Evolutionary conservation across 345 rosid species (phyloP).

Genomic region (Punica granatum): DNA sequence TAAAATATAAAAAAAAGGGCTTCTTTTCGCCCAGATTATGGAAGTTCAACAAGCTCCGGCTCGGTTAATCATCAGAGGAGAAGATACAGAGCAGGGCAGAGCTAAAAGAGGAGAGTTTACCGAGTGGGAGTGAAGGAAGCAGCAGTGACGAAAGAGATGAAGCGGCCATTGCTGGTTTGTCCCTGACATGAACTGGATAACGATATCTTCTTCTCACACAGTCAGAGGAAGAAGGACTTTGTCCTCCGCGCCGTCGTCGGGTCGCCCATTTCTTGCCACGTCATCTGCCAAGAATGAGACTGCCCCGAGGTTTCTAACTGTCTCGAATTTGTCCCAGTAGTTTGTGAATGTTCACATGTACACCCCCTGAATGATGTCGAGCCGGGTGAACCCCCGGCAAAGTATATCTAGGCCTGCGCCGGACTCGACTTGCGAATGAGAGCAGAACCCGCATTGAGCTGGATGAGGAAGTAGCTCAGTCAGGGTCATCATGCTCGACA

Average conservation of each 20-base stretch:
- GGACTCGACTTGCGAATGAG: not conserved
- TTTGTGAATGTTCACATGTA: not conserved
- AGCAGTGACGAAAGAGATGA: conserved; percentile 45
- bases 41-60: conserved; percentile 11
- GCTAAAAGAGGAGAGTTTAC: conserved; percentile 23
- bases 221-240: not conserved
- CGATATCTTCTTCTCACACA: conserved; percentile 36
- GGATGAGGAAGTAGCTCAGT: not conserved
- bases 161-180: conserved; percentile 32
- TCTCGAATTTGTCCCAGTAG: not conserved
- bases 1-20: too few species aligned
- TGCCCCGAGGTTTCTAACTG: not conserved
- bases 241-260: not conserved
- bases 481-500: too few species aligned
- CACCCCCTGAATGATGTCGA: not conserved
- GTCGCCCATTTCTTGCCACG: not conserved
- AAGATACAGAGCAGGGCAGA: not conserved
- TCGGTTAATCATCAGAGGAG: conserved; percentile 16
- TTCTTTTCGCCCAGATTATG: too few species aligned
- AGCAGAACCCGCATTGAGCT: too few species aligned
- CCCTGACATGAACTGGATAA: conserved; percentile 33
- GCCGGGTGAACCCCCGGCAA: too few species aligned
- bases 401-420: not conserved
- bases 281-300: not conserved
- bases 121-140: conserved; percentile 24